Base-by-base conservation (phyloP, 768 basidiomycete genomes). In the Rhizopogon sp. region DNA sequence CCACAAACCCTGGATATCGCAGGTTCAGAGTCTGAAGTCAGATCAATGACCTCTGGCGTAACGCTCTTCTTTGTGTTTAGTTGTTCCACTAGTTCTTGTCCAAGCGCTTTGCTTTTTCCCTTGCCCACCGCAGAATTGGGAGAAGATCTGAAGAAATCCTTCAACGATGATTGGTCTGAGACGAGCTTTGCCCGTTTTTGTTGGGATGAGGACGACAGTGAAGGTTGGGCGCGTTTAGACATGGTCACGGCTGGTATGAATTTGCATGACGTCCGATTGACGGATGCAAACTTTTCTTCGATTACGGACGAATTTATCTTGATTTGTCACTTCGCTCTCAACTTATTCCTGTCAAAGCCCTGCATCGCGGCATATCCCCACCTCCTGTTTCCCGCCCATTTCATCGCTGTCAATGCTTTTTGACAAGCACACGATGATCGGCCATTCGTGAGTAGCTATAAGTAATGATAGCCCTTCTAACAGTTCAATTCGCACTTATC, bases 141-240 rank as follows among this genome's bases (percentile, higher is more conserved):
- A 29, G 28, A 37, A 39, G 31, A 20, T 14, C 66, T 63, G 59
- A 68, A 71, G 62, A 70, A 68, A 51, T 59, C 29, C 35, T 68
- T 62, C 6, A 70, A 56, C 39, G 62, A 28, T 20, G 58, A 46
- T 39, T 71, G 68, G 28, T 41, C 45, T 9, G 50, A 11, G 6
- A 54, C 56, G 28, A 52, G 43, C 58, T 59, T 70, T 44, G 58
- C 0, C 50, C 55, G 70, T 44, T 71, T 70, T 43, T 39, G 60
- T 13, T 37, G 35, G 13, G 54, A 52, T 45, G 11, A 39, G 29
- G 17, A 8, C 7, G 60, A 57, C 7, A 56, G 52, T 37, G 50
- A 41, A 5, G 50, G 37, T 44, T 57, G 43, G 50, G 57, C 33
- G 35, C 57, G 57, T 52, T 58, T 58, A 29, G 49, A 35, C 57